phyloP scores from a whole-genome alignment of 345 rosid genomes.

The Durio zibethinus region DNA sequence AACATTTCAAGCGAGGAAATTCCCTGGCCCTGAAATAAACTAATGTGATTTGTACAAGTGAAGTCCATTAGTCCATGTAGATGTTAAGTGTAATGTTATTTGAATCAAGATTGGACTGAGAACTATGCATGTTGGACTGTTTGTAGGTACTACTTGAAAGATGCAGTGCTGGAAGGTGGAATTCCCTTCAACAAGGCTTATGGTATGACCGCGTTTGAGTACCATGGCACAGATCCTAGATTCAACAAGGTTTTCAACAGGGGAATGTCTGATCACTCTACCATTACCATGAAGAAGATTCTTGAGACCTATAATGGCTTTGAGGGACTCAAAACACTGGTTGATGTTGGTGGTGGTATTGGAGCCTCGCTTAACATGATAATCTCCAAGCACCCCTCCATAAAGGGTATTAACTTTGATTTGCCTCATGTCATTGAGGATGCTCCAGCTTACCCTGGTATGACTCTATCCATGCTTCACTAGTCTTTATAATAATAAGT shows the following conservation, averaged over 20 bases:
- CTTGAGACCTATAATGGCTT: slow-evolving; percentile 73
- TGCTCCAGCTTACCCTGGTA: slow-evolving; percentile 67
- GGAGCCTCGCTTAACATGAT: slow-evolving; percentile 71
- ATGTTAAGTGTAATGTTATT: neutral
- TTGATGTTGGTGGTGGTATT: slow-evolving; percentile 88
- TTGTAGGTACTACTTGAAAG: slow-evolving; percentile 71
- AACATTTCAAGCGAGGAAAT: neutral
- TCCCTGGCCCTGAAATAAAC: neutral
- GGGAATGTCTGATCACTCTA: slow-evolving; percentile 76
- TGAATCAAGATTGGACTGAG: neutral
- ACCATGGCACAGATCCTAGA: slow-evolving; percentile 65
- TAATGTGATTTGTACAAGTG: neutral
- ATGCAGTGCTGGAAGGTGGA: slow-evolving; percentile 74
- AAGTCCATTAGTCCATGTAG: neutral
- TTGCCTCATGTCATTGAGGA: slow-evolving; percentile 75
- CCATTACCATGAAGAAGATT: slow-evolving; percentile 66
- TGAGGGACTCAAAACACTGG: slow-evolving; percentile 56
- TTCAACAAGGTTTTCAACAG: slow-evolving; percentile 73
- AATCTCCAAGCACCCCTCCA: slow-evolving; percentile 57
- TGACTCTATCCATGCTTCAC: neutral
- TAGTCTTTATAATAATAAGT: neutral
- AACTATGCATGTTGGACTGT: neutral
- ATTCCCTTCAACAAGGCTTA: slow-evolving; percentile 79
- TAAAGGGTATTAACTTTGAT: slow-evolving; percentile 86
- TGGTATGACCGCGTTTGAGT: slow-evolving; percentile 75